Conservation (phyloP, 257 asterid genomes). For the Rauvolfia tetraphylla region DNA sequence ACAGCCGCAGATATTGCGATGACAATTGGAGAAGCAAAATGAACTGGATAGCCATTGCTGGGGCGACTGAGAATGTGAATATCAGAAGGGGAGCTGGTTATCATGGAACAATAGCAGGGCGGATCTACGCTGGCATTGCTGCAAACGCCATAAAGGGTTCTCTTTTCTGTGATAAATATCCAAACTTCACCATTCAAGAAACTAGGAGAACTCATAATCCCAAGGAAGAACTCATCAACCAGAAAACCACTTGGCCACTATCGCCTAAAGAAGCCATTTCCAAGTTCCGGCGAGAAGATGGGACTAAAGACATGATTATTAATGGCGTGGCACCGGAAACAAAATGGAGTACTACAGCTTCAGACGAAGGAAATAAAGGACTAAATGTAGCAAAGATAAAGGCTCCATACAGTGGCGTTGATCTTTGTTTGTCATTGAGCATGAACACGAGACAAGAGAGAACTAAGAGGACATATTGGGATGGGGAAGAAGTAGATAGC, state of each 20-base stretch:
- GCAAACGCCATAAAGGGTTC: background rate
- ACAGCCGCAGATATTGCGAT: background rate
- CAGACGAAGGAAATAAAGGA: background rate
- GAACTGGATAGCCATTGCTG: slow-evolving; percentile 18
- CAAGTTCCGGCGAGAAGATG: background rate
- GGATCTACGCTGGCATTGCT: background rate
- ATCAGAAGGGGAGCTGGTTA: background rate
- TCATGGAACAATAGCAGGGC: background rate
- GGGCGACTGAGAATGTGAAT: background rate
- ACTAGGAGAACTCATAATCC: background rate
- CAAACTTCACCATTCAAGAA: slow-evolving; percentile 2
- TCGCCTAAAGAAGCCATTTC: slow-evolving; percentile 8
- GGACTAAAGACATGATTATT: background rate
- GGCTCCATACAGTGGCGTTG: slow-evolving; percentile 17
- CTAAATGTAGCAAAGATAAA: slow-evolving; percentile 9
- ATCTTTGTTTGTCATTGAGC: slow-evolving; percentile 21
- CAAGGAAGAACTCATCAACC: background rate
- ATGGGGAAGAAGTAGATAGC: slow-evolving; percentile 23
- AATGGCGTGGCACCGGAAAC: slow-evolving; percentile 6
- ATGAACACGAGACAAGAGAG: background rate
- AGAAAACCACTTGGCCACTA: background rate
- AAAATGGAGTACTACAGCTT: slow-evolving; percentile 6
- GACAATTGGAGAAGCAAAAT: slow-evolving; percentile 18
- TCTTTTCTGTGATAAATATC: background rate
- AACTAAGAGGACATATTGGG: background rate